Conservation (phyloP, 108 stramenopile genomes). For the Cyclotella cryptica region DNA sequence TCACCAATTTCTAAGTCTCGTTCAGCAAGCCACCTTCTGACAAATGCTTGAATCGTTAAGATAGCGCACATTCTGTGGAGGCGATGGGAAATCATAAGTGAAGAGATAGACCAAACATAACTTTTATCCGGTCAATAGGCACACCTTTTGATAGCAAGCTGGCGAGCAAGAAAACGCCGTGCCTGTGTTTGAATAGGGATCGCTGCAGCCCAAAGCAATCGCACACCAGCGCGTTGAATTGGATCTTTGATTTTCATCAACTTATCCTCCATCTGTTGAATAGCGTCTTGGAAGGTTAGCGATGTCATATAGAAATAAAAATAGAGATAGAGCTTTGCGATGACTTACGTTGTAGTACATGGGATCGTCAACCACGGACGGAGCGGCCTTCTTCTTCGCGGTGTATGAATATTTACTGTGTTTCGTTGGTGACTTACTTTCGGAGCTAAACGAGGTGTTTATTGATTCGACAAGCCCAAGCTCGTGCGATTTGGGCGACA, state of each 20-base stretch:
- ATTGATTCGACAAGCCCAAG: not conserved
- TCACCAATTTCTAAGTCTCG: conserved; percentile 52
- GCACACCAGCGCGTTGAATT: conserved; percentile 78
- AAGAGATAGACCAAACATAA: not conserved
- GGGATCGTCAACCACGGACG: conserved; percentile 42
- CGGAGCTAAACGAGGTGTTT: conserved; percentile 8
- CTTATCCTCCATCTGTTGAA: conserved; percentile 37
- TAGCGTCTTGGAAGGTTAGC: not conserved
- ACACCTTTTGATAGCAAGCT: conserved; percentile 63
- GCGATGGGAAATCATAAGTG: not conserved
- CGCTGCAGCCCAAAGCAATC: conserved; percentile 79
- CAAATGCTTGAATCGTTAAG: conserved; percentile 73
- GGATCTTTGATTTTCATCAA: conserved; percentile 74
- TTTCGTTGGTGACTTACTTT: conserved; percentile 14
- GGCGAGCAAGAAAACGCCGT: conserved; percentile 72
- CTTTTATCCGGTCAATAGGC: not conserved
- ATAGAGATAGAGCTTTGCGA: not conserved
- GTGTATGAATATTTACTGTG: conserved; percentile 6
- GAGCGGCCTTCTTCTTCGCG: conserved; percentile 30
- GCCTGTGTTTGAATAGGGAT: conserved; percentile 81
- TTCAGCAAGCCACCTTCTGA: conserved; percentile 81
- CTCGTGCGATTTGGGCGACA: conserved; percentile 5
- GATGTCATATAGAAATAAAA: not conserved
- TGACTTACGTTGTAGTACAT: conserved; percentile 43
- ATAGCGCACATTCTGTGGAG: conserved; percentile 68